phyloP scores from a whole-genome alignment of 129 eudicot species.

The sunflower (Helianthus annuus) region DNA sequence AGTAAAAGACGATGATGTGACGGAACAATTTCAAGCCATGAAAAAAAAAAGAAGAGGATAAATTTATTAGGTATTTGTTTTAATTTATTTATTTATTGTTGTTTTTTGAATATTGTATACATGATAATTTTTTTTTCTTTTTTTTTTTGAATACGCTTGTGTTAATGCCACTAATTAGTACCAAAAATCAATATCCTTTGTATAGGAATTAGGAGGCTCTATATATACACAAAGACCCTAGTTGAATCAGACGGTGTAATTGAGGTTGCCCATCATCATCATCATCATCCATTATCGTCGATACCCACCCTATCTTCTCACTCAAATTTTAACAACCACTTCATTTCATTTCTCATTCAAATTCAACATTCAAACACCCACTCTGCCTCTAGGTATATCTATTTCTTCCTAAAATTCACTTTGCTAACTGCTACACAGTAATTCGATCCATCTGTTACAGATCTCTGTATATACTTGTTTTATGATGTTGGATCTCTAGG shows the following conservation, averaged over 20 bases:
- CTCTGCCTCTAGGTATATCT: slow-evolving; percentile 25
- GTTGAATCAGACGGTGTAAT: slow-evolving; percentile 1
- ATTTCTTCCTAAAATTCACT: neutral
- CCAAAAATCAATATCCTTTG: no score
- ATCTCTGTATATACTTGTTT: slow-evolving; percentile 8
- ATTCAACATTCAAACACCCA: slow-evolving; percentile 20
- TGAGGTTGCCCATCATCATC: slow-evolving; percentile 13
- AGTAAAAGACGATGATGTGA: no score
- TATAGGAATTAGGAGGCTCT: no score
- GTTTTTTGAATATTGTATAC: no score
- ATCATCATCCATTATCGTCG: slow-evolving; percentile 2
- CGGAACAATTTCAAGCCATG: no score
- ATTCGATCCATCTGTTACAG: slow-evolving; percentile 14
- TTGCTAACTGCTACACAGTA: neutral
- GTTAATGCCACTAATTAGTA: no score
- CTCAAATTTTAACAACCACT: slow-evolving; percentile 15
- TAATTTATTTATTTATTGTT: no score
- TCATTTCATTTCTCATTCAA: slow-evolving; percentile 15
- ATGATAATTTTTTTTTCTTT: no score
- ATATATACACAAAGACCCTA: no score
- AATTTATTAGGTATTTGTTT: no score
- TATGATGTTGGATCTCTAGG: slow-evolving; percentile 23
- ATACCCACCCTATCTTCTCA: neutral
- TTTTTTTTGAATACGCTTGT: no score
- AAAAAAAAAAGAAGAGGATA: no score